A percentile compares a stretch with the other conserved stretches of the same genome.
These are phyloP conservation scores for Trichosporon faecale DNA, from an alignment of 1,284 basidiomycete species.

Conservation along the genomic window DNA sequence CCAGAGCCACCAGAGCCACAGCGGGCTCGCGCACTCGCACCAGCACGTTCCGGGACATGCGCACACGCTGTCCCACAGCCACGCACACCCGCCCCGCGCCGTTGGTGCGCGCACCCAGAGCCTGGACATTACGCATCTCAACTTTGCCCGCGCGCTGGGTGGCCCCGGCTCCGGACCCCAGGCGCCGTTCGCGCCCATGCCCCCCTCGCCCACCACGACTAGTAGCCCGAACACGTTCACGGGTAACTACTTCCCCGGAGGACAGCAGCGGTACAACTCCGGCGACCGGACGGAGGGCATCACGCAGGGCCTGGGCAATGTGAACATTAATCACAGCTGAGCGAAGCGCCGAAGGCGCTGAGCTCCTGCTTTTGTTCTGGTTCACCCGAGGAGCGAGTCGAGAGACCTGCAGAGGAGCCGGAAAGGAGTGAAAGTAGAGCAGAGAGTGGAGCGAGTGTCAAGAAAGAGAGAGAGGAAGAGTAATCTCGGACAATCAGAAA, in stretches of 20 bases:
- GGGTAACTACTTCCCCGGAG: conserved; percentile 35
- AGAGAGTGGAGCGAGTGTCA: background rate
- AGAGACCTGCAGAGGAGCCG: background rate
- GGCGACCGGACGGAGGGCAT: conserved; percentile 29
- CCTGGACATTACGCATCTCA: conserved; percentile 52
- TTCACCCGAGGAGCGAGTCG: too few relatives aligned
- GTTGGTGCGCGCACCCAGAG: conserved; percentile 51
- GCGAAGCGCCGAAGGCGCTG: background rate
- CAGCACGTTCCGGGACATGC: conserved; percentile 20
- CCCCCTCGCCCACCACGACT: conserved; percentile 31
- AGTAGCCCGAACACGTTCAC: conserved; percentile 38
- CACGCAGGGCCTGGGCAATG: conserved; percentile 36
- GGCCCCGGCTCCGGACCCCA: conserved; percentile 10
- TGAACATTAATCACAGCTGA: conserved; percentile 33
- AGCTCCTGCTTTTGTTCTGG: too few relatives aligned
- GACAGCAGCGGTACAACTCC: conserved; percentile 21
- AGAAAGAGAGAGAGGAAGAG: background rate
- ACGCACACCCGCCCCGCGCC: conserved; percentile 37
- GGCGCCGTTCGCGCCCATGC: conserved; percentile 34
- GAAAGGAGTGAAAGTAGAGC: background rate
- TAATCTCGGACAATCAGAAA: too few relatives aligned
- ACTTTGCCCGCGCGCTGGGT: conserved; percentile 38
- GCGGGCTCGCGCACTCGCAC: conserved; percentile 56
- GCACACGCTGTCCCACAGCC: conserved; percentile 26
- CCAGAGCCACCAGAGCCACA: background rate